Evolutionary conservation across 1,139 yeast species (phyloP).

Genomic region (Geotrichum carabidarum): DNA sequence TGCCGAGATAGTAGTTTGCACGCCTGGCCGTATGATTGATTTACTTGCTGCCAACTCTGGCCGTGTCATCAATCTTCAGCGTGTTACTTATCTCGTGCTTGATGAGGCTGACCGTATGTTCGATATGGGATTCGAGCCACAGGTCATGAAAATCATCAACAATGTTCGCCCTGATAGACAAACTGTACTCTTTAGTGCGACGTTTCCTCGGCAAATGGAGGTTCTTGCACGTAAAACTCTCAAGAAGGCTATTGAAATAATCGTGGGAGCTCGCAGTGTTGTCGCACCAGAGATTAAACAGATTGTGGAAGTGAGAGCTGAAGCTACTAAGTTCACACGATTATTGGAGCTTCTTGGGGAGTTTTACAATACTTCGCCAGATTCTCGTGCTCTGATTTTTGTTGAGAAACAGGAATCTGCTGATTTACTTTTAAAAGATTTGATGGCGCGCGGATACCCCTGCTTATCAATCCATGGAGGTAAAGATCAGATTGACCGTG

Average conservation of each 20-base stretch:
- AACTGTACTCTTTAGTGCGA: slow-evolving; percentile 90
- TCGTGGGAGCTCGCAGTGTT: slow-evolving; percentile 76
- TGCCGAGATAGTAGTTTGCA: slow-evolving; percentile 78
- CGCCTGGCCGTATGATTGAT: slow-evolving; percentile 95
- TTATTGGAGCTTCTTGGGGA: slow-evolving; percentile 53
- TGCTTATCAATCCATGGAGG: slow-evolving; percentile 83
- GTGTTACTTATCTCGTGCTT: slow-evolving; percentile 75
- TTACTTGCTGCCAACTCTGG: slow-evolving; percentile 80
- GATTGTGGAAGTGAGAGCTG: slow-evolving; percentile 52
- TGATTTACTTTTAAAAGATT: slow-evolving; percentile 57
- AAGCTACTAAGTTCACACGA: slow-evolving; percentile 50
- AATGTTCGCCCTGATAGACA: slow-evolving; percentile 84
- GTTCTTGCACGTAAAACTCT: slow-evolving; percentile 62
- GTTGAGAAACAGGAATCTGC: slow-evolving; percentile 84
- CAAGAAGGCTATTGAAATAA: slow-evolving; percentile 62
- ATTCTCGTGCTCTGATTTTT: slow-evolving; percentile 65
- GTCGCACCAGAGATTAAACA: slow-evolving; percentile 82
- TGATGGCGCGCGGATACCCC: slow-evolving; percentile 56
- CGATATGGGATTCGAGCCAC: slow-evolving; percentile 98
- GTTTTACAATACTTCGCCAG: slow-evolving; percentile 34
- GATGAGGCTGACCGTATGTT: slow-evolving; percentile 98
- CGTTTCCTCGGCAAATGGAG: slow-evolving; percentile 80
- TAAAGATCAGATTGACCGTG: slow-evolving; percentile 80
- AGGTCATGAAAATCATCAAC: slow-evolving; percentile 72
- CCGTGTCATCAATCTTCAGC: slow-evolving; percentile 58